Evolutionary conservation across 495 filamentous ascomycete species (phyloP), one percentile per base, ranked within the genome.

Genomic region (Trichoderma virens): DNA sequence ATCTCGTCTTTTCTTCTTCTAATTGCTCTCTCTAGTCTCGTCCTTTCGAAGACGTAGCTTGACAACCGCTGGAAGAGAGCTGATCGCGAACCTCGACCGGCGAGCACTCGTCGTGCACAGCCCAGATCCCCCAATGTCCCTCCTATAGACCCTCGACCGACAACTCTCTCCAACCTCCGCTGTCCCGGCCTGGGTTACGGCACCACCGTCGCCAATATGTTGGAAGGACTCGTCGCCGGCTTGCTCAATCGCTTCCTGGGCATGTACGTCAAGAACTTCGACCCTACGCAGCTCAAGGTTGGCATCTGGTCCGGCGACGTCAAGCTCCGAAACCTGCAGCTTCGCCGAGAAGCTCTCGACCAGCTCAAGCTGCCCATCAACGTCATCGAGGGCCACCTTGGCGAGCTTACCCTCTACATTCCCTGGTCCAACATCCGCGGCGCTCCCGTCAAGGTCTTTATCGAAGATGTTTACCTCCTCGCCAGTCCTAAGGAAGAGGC

Each of bases 221-320:
- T 87, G 72, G 85, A 87, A 80, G 85, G 85, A 68, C 75, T 87
- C 63, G 85, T 86, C 67, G 91, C 94, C 68, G 95, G 92, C 74
- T 81, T 98, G 79, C 87, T 98, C 70, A 98, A 98, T 79, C 90
- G 95, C 77, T 97, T 98, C 78, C 77, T 98, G 85, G 95, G 95
- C 79, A 97, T 98, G 86, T 98, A 98, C 79, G 92, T 98, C 73
- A 92, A 94, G 82, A 98, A 98, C 75, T 98, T 98, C 72, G 93
- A 98, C 74, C 88, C 93, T 23, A 90, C 88, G 68, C 94, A 98
- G 79, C 83, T 98, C 59, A 97, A 97, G 71, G 91, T 98, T 64
- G 94, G 94, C 63, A 97, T 98, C 67, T 98, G 93, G 94, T 93
- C 89, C 7, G 95, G 95, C 63, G 93, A 98, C 78, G 93, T 98